Evolutionary conservation across 2,329 filamentous ascomycete genomes (phyloP).

Genomic region (Botrytis tulipae): DNA sequence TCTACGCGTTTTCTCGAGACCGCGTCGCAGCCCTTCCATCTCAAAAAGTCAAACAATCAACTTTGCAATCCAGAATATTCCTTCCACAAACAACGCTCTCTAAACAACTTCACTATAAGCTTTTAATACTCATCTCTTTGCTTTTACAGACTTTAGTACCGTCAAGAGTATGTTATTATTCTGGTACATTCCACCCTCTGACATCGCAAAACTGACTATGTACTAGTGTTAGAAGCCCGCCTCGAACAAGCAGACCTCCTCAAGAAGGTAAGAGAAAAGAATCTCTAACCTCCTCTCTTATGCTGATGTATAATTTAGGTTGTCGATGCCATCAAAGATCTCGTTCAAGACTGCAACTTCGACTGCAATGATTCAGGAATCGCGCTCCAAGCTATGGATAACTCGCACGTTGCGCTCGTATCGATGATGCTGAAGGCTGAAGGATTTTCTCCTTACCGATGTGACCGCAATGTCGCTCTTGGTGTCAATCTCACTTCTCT

Average conservation of each 20-base stretch:
- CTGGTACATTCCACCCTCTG: neutral
- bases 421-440: conserved; percentile 99
- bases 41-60: conserved; percentile 18
- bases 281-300: neutral
- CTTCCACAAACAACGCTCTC: conserved; percentile 4
- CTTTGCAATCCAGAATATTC: conserved; percentile 7
- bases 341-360: conserved; percentile 99
- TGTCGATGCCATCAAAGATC: conserved; percentile 97
- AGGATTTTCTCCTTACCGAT: conserved; percentile 90
- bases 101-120: neutral
- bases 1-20: conserved; percentile 21
- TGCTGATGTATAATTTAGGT: conserved; percentile 56
- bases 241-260: conserved; percentile 89
- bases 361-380: conserved; percentile 99
- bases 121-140: neutral
- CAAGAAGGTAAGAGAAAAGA: conserved; percentile 69
- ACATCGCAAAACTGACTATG: conserved; percentile 9
- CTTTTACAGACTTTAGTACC: neutral
- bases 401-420: conserved; percentile 97
- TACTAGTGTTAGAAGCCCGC: conserved; percentile 85
- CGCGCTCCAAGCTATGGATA: conserved; percentile 99
- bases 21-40: conserved; percentile 16
- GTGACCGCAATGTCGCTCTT: conserved; percentile 97
- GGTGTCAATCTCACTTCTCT: conserved; percentile 95
- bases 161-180: conserved; percentile 8